Conservation (phyloP, 2,329 filamentous ascomycete genomes). For the Botryotinia convoluta region DNA sequence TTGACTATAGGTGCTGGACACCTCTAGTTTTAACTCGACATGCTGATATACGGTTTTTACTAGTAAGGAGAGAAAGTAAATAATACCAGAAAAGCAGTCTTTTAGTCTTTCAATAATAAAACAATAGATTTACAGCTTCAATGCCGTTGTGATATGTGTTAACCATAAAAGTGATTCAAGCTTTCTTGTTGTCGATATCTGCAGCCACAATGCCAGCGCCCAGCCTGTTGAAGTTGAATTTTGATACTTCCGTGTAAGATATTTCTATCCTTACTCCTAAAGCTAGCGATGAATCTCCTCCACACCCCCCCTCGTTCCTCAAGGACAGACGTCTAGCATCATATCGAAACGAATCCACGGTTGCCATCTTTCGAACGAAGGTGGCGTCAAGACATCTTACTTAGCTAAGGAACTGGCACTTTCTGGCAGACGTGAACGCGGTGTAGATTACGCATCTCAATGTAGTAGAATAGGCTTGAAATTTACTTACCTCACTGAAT, state of each 20-base stretch:
- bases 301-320: too few species aligned
- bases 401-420: neutral
- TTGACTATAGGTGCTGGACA: neutral
- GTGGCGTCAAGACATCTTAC: neutral
- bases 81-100: too few species aligned
- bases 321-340: too few species aligned
- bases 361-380: neutral
- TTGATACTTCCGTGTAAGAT: neutral
- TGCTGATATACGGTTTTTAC: neutral
- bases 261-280: too few species aligned
- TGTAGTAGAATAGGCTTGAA: rapidly evolving
- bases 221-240: too few species aligned
- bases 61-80: neutral
- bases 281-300: too few species aligned
- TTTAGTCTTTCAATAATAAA: neutral
- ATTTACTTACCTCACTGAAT: neutral
- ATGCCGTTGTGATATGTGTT: neutral
- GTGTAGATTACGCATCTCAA: neutral
- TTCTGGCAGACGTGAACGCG: neutral
- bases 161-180: neutral
- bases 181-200: neutral
- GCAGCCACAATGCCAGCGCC: neutral
- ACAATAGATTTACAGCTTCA: neutral
- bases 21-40: neutral
- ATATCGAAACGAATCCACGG: neutral